Conservation (phyloP, 495 filamentous ascomycete species). For the Tuber melanosporum region DNA sequence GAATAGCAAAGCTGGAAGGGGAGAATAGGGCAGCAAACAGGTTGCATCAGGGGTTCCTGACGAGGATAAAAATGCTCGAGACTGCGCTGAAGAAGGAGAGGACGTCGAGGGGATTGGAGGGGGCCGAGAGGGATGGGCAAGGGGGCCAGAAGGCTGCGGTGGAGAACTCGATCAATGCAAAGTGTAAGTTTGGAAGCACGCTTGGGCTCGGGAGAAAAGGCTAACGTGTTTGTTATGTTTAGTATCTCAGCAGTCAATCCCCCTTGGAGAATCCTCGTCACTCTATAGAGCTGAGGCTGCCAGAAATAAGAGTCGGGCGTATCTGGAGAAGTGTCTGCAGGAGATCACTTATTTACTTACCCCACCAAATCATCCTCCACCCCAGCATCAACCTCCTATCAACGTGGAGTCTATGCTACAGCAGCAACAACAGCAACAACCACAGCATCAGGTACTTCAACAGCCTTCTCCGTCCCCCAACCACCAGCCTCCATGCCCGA, state of each 20-base stretch:
- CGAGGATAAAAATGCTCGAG: conserved; percentile 86
- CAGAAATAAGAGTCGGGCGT: conserved; percentile 42
- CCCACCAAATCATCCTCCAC: conserved; percentile 56
- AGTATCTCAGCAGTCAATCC: conserved; percentile 19
- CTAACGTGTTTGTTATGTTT: conserved; percentile 17
- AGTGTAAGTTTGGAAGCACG: conserved; percentile 26
- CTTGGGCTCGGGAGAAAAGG: conserved; percentile 9
- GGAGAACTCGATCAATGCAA: conserved; percentile 17
- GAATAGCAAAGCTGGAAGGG: conserved; percentile 92
- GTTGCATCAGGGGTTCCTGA: conserved; percentile 75
- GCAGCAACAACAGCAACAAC: conserved; percentile 33
- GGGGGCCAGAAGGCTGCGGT: conserved; percentile 44
- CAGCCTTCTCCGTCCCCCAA: conserved; percentile 50
- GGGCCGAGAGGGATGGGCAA: conserved; percentile 48
- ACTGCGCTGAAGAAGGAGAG: conserved; percentile 72
- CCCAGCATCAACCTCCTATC: conserved; percentile 43
- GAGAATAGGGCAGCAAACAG: conserved; percentile 76
- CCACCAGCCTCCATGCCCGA: conserved; percentile 51
- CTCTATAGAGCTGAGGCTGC: conserved; percentile 41
- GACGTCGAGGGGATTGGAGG: conserved; percentile 29
- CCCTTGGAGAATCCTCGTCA: conserved; percentile 24
- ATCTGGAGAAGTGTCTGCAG: conserved; percentile 57
- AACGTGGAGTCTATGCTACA: conserved; percentile 26
- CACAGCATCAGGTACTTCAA: conserved; percentile 30
- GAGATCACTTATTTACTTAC: conserved; percentile 63